Conservation (phyloP, 1,284 basidiomycete species). For the Tilletia caries region DNA sequence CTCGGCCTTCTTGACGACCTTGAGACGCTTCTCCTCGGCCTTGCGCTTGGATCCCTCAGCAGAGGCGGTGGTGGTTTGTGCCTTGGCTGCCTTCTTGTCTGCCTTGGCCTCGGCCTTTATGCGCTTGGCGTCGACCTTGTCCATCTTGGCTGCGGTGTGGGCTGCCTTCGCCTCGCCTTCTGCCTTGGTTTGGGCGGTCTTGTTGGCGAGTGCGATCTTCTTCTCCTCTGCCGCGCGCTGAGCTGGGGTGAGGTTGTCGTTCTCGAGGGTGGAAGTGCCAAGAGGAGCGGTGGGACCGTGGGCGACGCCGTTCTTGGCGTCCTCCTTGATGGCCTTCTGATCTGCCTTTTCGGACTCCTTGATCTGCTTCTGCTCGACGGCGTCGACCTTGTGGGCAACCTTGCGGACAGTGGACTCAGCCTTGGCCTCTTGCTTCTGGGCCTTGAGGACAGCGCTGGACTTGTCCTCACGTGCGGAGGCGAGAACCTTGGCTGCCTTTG, state of each 20-base stretch:
- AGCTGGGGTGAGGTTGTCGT: neutral
- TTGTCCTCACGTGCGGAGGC: neutral
- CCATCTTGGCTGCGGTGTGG: slow-evolving; percentile 4
- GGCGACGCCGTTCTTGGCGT: neutral
- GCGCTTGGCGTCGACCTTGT: slow-evolving; percentile 13
- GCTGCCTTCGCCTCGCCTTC: neutral
- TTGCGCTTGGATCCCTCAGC: slow-evolving; percentile 11
- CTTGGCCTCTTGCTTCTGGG: neutral
- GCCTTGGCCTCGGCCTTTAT: slow-evolving; percentile 9
- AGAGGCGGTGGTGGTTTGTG: neutral
- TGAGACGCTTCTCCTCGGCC: slow-evolving; percentile 8
- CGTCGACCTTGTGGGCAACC: neutral
- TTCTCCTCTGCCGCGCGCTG: slow-evolving; percentile 1
- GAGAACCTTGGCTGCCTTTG: neutral
- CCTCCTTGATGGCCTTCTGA: neutral
- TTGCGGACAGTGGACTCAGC: neutral
- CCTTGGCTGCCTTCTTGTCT: slow-evolving; percentile 13
- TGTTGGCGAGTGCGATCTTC: slow-evolving; percentile 8
- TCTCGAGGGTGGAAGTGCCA: neutral
- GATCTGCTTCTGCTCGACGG: slow-evolving; percentile 2
- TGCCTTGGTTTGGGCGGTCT: slow-evolving; percentile 3
- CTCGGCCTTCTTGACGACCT: slow-evolving; percentile 8
- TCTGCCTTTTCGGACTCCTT: slow-evolving; percentile 7
- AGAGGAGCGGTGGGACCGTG: neutral
- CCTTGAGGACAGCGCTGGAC: neutral